Evolutionary conservation across 352 stramenopile genomes (phyloP).

Genomic region (Globisporangium heterothallicum): DNA sequence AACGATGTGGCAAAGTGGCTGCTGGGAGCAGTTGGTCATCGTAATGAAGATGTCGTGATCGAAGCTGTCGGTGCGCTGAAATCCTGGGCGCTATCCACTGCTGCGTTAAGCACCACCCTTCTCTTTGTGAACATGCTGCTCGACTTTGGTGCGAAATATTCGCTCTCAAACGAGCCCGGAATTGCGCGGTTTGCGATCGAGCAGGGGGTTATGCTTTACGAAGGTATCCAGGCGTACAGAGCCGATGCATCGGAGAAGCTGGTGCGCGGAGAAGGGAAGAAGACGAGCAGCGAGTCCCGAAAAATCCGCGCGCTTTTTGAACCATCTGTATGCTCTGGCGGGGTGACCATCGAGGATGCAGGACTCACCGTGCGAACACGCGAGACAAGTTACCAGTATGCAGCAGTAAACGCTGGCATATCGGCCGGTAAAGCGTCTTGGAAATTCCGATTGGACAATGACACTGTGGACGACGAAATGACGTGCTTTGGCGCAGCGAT

Average conservation of each 20-base stretch:
- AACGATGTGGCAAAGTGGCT: conserved; percentile 64
- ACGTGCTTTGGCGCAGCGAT: conserved; percentile 89
- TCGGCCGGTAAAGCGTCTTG: conserved; percentile 75
- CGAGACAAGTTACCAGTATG: conserved; percentile 87
- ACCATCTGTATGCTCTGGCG: conserved; percentile 65
- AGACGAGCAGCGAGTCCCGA: conserved; percentile 49
- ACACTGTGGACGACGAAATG: conserved; percentile 89
- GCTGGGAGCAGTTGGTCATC: conserved; percentile 33
- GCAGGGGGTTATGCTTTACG: conserved; percentile 34
- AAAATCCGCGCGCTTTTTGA: conserved; percentile 79
- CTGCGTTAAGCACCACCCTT: conserved; percentile 63
- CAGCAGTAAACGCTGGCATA: conserved; percentile 75
- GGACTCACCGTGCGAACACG: conserved; percentile 68
- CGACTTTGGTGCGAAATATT: conserved; percentile 19
- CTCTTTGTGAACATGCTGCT: conserved; percentile 72
- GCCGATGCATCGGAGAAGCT: conserved; percentile 33
- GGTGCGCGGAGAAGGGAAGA: conserved; percentile 30
- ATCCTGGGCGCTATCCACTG: conserved; percentile 73
- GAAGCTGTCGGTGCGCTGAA: conserved; percentile 62
- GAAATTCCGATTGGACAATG: conserved; percentile 85
- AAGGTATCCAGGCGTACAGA: conserved; percentile 44
- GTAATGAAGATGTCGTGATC: conserved; percentile 46
- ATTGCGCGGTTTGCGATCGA: conserved; percentile 39
- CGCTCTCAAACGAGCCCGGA: conserved; percentile 3
- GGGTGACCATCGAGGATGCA: conserved; percentile 74